Evolutionary conservation across 176 grass and related monocot species (phyloP).

Genomic region (Eleusine coracana): DNA sequence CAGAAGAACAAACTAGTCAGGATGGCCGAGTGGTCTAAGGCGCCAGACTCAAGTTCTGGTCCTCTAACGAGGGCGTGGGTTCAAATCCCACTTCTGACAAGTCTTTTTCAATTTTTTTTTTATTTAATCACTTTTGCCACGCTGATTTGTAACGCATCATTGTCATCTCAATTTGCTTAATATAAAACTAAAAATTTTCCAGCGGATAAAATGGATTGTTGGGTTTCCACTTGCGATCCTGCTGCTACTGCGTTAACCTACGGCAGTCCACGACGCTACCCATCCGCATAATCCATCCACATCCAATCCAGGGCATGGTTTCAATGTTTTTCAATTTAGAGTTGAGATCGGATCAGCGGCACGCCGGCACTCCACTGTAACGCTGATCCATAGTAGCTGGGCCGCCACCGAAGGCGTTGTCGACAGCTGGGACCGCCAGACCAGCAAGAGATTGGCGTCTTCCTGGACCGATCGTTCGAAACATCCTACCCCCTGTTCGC

Average conservation of each 20-base stretch:
- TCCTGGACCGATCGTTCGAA: neutral
- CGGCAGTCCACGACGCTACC: too few relatives aligned
- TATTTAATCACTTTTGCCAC: neutral
- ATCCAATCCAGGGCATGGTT: too few relatives aligned
- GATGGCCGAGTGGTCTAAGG: conserved; percentile 99
- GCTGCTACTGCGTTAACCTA: too few relatives aligned
- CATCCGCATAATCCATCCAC: too few relatives aligned
- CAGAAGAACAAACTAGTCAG: conserved; percentile 44
- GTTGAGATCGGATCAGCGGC: too few relatives aligned
- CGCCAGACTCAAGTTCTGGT: conserved; percentile 99
- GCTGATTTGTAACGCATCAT: neutral
- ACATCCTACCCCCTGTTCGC: neutral
- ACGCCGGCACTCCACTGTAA: too few relatives aligned
- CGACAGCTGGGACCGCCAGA: neutral
- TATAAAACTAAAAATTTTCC: too few relatives aligned
- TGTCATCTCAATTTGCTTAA: too few relatives aligned
- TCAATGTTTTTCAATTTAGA: too few relatives aligned
- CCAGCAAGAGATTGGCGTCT: neutral
- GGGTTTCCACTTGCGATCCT: too few relatives aligned
- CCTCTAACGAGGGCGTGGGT: conserved; percentile 88
- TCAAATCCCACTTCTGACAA: conserved; percentile 95
- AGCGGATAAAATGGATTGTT: too few relatives aligned
- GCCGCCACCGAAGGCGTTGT: neutral
- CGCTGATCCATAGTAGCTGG: neutral
- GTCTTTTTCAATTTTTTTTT: fast-evolving